Base-by-base conservation (phyloP, 441 rosid genomes). In the Adansonia gregorii region DNA sequence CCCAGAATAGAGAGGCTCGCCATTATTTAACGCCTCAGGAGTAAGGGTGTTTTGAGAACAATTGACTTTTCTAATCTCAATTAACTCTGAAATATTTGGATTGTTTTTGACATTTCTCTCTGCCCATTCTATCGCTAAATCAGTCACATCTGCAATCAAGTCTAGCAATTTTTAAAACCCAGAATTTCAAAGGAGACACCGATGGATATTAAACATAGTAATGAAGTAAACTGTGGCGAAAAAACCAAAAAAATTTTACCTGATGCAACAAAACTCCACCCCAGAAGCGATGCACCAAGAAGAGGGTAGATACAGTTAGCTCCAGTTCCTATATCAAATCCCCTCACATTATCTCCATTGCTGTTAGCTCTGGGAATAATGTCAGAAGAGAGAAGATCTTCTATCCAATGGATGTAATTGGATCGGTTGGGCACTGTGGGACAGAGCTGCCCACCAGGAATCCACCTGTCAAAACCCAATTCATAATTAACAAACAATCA, bases 281-380 rank as follows among this genome's bases (percentile, higher is more conserved):
- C 88, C 7, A 88, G 76, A 79, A 96, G 95, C 65, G 95, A 91
- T 10, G 98, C 94, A 56, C 98, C 98, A 3, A 96, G 96, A 68
- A 96, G 98, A 27, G 98, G 98, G 78, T 94, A 96, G 75, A 94
- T 94, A 86, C 98, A 91, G 82, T 90, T 93, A 56, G 99, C 98
- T 77, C 98, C 98, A 63, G 97, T 96, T 73, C 98, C 98, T 20
- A 94, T 91, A 85, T 96, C 99, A 78, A 94, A 94, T 45, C 97
- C 99, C 75, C 86, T 96, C 9, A 90, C 91, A 31, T 76, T 71
- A 61, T 78, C 82, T 55, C 70, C 82, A 41, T 46, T 12, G 41
- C 9, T 54, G 20, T 76, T 78, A 64, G 70, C 76, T 49, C 81
- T 81, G 22, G 86, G 89, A 78, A 96, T 82, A 72, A 89, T 83